Conservation (phyloP, 2,329 filamentous ascomycete species). For the Malbranchea cinnamomea region DNA sequence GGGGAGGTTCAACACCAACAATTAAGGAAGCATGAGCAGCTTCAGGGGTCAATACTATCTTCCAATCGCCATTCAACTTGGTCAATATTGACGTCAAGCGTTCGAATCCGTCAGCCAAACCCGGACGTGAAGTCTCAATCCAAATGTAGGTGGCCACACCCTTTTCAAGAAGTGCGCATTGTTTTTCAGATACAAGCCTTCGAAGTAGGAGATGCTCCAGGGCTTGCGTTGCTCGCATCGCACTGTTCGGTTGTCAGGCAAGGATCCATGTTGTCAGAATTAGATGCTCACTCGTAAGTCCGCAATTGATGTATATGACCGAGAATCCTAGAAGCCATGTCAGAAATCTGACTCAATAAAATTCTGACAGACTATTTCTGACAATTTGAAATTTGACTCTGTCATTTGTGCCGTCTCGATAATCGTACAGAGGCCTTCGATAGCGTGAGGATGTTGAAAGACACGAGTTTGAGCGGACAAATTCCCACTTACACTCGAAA, state of each 20-base stretch:
- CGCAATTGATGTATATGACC: constrained; percentile 53
- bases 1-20: constrained; percentile 15
- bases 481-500: constrained; percentile 21
- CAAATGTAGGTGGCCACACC: constrained; percentile 53
- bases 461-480: not conserved
- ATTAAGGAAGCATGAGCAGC: constrained; percentile 39
- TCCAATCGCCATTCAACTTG: constrained; percentile 30
- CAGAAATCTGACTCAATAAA: not conserved
- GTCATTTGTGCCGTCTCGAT: constrained; percentile 45
- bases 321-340: constrained; percentile 38
- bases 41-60: constrained; percentile 38
- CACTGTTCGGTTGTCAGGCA: constrained; percentile 14
- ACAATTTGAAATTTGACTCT: constrained; percentile 48
- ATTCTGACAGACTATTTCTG: constrained; percentile 9
- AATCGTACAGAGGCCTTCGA: constrained; percentile 43
- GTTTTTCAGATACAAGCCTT: constrained; percentile 38
- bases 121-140: constrained; percentile 40
- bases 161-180: constrained; percentile 51
- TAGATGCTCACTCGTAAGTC: constrained; percentile 35
- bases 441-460: not conserved
- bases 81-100: constrained; percentile 11
- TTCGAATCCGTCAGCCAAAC: constrained; percentile 19
- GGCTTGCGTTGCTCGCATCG: constrained; percentile 26
- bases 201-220: constrained; percentile 50
- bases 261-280: constrained; percentile 18